Evolutionary conservation across 306 rosid genomes (phyloP).

Genomic region (Cicer bijugum): DNA sequence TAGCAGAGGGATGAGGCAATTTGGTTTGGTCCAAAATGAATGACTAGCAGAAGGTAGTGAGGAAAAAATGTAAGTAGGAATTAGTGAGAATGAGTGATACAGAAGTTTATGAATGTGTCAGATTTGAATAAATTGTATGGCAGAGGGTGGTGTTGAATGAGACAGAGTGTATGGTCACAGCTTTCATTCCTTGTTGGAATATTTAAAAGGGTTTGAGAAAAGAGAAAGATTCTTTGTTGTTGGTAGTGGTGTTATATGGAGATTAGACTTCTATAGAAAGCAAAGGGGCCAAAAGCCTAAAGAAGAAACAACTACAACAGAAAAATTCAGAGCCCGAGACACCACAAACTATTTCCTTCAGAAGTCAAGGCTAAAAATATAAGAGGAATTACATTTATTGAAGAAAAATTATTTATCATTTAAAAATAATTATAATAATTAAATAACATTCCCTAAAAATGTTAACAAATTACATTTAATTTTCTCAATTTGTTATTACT

Average conservation of each 20-base stretch:
- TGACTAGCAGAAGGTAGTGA: conserved; percentile 50
- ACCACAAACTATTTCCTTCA: no score
- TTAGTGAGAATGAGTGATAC: conserved; percentile 44
- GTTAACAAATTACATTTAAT: no score
- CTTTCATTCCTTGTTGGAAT: background rate
- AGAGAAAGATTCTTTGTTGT: conserved; percentile 44
- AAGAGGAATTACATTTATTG: no score
- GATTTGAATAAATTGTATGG: conserved; percentile 33
- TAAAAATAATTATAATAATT: no score
- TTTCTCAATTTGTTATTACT: no score
- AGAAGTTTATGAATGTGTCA: conserved; percentile 31
- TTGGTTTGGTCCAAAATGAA: conserved; percentile 42
- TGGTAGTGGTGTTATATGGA: background rate
- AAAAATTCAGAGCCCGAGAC: no score
- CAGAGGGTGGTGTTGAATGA: conserved; percentile 28
- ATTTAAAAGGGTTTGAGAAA: background rate
- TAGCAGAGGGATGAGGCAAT: background rate
- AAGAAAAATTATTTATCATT: no score
- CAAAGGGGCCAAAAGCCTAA: no score
- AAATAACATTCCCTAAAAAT: no score
- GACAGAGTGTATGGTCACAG: conserved; percentile 33
- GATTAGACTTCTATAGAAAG: no score
- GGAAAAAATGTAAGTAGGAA: conserved; percentile 54
- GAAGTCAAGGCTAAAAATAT: no score
- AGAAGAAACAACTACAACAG: no score